A percentile compares a stretch with the other conserved stretches of the same genome.
These are phyloP conservation scores for Rhododendron ovatum DNA, from an alignment of 148 eudicot genomes.

Conservation along the genomic window DNA sequence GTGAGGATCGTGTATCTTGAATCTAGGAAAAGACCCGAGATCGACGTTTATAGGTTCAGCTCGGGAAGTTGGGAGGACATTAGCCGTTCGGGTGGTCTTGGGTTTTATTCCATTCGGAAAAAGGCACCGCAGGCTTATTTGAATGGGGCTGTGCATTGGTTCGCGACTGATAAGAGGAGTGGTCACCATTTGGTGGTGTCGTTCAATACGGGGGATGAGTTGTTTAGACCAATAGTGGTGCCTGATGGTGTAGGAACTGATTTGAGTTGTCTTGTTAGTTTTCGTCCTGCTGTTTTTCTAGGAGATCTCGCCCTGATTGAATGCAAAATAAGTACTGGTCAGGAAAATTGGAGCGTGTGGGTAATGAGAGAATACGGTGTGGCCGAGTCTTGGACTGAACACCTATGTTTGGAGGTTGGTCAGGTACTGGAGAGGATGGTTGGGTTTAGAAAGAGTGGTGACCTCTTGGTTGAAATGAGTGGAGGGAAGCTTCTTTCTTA, in stretches of 20 bases:
- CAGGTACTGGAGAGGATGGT: neutral
- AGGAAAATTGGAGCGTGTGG: conserved; percentile 15
- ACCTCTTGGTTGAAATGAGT: conserved; percentile 4
- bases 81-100: neutral
- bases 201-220: conserved; percentile 23
- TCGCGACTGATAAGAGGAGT: conserved; percentile 8
- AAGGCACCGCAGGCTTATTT: conserved; percentile 21
- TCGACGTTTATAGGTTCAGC: conserved; percentile 21
- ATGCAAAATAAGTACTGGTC: neutral
- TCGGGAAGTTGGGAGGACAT: conserved; percentile 16
- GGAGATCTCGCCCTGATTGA: conserved; percentile 19
- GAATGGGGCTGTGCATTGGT: conserved; percentile 32
- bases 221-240: conserved; percentile 19
- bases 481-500: conserved; percentile 9
- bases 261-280: neutral
- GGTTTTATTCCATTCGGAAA: no score
- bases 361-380: conserved; percentile 24
- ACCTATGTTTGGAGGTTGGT: conserved; percentile 4
- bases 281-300: neutral
- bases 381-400: conserved; percentile 13
- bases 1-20: conserved; percentile 19
- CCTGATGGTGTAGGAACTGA: conserved; percentile 2
- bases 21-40: neutral
- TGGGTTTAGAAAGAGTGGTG: conserved; percentile 16
- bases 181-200: conserved; percentile 7